Evolutionary conservation across 345 rosid genomes (phyloP).

Genomic region (Psidium friedrichsthalianum): DNA sequence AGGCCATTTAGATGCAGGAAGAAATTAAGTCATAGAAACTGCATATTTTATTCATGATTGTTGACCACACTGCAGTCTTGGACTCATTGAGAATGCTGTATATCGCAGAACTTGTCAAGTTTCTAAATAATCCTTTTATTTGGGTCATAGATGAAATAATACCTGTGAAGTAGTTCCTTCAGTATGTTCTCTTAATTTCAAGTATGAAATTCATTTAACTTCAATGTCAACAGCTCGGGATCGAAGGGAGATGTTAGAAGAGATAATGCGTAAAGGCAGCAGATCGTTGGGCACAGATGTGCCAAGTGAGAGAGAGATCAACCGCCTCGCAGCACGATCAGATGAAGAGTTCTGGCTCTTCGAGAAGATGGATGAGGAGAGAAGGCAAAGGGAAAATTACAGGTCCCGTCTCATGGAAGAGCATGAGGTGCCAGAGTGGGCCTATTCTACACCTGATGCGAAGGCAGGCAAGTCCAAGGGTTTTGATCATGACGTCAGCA

Average conservation of each 20-base stretch:
- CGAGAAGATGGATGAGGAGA: slow-evolving; percentile 93
- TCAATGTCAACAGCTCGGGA: slow-evolving; percentile 71
- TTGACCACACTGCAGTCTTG: background rate
- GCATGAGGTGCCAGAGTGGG: slow-evolving; percentile 98
- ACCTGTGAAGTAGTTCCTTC: background rate
- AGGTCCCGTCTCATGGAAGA: slow-evolving; percentile 91
- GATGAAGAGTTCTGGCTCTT: slow-evolving; percentile 86
- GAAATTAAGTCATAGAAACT: background rate
- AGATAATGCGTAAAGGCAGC: slow-evolving; percentile 95
- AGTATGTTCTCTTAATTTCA: background rate
- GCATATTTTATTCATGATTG: background rate
- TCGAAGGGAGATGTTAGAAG: slow-evolving; percentile 88
- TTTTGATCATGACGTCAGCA: slow-evolving; percentile 27
- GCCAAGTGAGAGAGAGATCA: slow-evolving; percentile 99
- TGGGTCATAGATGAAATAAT: background rate
- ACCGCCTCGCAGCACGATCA: slow-evolving; percentile 85
- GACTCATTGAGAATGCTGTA: background rate
- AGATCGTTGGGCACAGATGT: slow-evolving; percentile 93
- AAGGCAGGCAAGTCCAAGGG: slow-evolving; percentile 52
- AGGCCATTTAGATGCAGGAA: background rate
- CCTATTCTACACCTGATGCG: slow-evolving; percentile 35
- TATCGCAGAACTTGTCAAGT: background rate
- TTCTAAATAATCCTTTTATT: background rate
- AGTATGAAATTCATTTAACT: background rate
- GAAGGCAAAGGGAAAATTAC: slow-evolving; percentile 75